These are phyloP conservation scores for Ajuga reptans DNA, from an alignment of 305 asterid genomes.

Conservation along the genomic window DNA sequence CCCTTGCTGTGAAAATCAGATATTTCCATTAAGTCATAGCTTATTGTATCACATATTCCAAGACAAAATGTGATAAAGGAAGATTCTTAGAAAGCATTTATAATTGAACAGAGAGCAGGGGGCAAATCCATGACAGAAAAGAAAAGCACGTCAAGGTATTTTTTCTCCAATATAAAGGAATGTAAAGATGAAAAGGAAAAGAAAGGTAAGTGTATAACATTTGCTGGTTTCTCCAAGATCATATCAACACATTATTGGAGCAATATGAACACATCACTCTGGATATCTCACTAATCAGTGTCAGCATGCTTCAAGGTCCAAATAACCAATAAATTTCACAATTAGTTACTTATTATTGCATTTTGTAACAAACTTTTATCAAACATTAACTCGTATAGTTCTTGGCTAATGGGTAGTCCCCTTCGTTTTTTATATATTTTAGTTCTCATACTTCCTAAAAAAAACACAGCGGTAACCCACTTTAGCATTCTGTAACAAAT, in stretches of 20 bases:
- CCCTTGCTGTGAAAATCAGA: slow-evolving; percentile 46
- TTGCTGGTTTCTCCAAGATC: neutral
- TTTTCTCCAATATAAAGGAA: no score
- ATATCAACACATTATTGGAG: neutral
- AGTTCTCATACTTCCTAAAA: no score
- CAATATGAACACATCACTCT: neutral
- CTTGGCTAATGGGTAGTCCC: no score
- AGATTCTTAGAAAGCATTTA: neutral
- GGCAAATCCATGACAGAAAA: neutral
- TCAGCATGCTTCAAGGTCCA: neutral
- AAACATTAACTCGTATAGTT: no score
- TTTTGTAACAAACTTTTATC: no score
- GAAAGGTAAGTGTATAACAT: neutral
- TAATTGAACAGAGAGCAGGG: neutral
- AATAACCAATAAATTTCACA: no score
- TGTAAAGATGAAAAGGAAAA: neutral
- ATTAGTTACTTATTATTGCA: no score
- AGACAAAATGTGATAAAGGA: neutral
- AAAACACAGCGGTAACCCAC: no score
- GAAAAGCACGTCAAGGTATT: neutral
- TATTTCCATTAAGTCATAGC: neutral
- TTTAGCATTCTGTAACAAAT: no score
- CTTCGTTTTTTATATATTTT: no score
- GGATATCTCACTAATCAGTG: neutral
- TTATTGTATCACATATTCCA: neutral